phyloP scores from a whole-genome alignment of 305 asterid species.

The Solanum hybrid region DNA sequence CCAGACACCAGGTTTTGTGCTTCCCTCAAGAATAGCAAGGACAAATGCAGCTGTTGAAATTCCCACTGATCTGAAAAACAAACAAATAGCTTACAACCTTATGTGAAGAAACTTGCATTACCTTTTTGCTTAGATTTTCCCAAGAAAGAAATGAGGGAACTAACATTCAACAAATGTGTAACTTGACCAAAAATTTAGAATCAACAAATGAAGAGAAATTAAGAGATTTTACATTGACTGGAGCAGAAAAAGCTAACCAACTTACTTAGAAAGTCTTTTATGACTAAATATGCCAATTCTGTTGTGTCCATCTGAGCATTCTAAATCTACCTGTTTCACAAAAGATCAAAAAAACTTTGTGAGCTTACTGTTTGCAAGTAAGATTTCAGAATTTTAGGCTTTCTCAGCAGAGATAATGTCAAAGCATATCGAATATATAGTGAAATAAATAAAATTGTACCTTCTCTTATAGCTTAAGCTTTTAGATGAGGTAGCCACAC shows the following conservation, averaged over 20 bases:
- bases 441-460: not conserved
- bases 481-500: not conserved
- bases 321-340: slow-evolving; percentile 72
- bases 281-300: slow-evolving; percentile 87
- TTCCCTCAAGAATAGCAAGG: slow-evolving; percentile 82
- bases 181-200: not conserved
- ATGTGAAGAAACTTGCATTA: not conserved
- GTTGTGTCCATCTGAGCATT: slow-evolving; percentile 55
- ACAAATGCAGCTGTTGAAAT: slow-evolving; percentile 63
- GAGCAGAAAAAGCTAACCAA: not conserved
- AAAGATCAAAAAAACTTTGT: not conserved
- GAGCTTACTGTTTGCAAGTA: not conserved
- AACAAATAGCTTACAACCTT: not conserved
- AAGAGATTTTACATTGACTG: not conserved
- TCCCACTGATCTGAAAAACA: slow-evolving; percentile 69
- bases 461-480: not conserved
- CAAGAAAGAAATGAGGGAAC: not conserved
- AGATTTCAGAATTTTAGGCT: not conserved
- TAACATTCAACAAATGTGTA: not conserved
- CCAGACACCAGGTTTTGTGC: slow-evolving; percentile 92
- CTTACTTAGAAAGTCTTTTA: slow-evolving; percentile 60
- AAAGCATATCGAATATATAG: not conserved
- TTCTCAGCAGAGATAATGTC: not conserved
- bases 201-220: not conserved
- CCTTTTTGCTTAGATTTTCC: not conserved